These are phyloP conservation scores for Lasiosphaeriaceae sp. DNA, from an alignment of 495 filamentous ascomycete genomes.

Conservation along the genomic window DNA sequence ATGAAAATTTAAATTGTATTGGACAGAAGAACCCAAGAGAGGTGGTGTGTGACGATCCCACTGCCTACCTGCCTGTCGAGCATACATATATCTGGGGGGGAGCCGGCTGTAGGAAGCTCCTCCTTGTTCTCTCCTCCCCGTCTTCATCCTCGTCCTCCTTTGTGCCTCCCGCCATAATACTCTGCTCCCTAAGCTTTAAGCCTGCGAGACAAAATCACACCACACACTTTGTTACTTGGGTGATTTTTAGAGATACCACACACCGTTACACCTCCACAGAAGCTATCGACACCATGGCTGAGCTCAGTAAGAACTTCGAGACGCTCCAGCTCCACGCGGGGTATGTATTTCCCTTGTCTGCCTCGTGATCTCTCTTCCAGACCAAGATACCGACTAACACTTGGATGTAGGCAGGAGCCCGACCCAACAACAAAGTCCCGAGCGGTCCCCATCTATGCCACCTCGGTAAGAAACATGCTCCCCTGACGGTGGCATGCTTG, in stretches of 20 bases:
- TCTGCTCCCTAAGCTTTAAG: background rate
- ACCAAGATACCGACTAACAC: constrained; percentile 6
- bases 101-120: too few relatives aligned
- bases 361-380: background rate
- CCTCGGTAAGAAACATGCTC: constrained; percentile 56
- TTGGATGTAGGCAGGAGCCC: constrained; percentile 62
- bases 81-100: too few relatives aligned
- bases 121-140: background rate
- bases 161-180: background rate
- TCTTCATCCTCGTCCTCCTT: too few relatives aligned
- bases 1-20: background rate
- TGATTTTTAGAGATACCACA: background rate
- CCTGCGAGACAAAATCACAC: background rate
- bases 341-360: constrained; percentile 42
- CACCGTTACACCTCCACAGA: background rate
- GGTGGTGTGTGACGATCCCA: too few relatives aligned
- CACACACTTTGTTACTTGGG: background rate
- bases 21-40: background rate
- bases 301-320: constrained; percentile 64
- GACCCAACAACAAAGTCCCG: constrained; percentile 86
- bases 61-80: too few relatives aligned
- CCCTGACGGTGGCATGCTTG: background rate
- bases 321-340: constrained; percentile 96
- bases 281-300: constrained; percentile 25
- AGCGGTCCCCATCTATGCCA: constrained; percentile 94